These are phyloP conservation scores for Hysterium pulicare DNA, from an alignment of 2,329 filamentous ascomycete genomes.

Conservation along the genomic window DNA sequence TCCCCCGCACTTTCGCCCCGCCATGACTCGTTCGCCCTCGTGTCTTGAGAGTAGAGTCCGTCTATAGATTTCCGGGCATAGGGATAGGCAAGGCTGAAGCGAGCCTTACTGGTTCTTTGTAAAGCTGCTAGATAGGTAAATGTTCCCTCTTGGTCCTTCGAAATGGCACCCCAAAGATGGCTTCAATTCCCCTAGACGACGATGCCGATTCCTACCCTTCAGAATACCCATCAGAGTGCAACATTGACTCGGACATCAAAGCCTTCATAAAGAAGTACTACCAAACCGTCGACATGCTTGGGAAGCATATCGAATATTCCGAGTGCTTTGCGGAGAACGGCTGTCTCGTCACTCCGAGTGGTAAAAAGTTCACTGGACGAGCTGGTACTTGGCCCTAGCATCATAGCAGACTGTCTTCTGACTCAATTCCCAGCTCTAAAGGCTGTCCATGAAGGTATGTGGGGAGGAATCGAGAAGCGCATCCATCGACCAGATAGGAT, in stretches of 20 bases:
- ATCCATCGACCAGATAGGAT: too few relatives aligned
- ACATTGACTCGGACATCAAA: constrained; percentile 8
- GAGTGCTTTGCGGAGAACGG: constrained; percentile 11
- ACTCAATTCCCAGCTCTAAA: too few relatives aligned
- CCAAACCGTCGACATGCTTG: constrained; percentile 8
- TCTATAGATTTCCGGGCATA: not conserved
- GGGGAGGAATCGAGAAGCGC: too few relatives aligned
- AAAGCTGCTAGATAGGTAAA: too few relatives aligned
- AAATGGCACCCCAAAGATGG: too few relatives aligned
- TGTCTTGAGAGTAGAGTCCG: not conserved
- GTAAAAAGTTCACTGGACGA: constrained; percentile 8
- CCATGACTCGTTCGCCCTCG: constrained; percentile 22
- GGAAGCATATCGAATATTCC: constrained; percentile 8
- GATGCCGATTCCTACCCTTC: constrained; percentile 9
- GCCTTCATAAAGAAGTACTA: constrained; percentile 10
- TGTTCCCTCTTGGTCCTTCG: too few relatives aligned
- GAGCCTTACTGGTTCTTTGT: too few relatives aligned
- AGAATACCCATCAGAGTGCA: constrained; percentile 8
- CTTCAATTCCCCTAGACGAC: too few relatives aligned
- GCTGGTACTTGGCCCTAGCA: too few relatives aligned
- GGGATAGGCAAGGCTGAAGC: not conserved
- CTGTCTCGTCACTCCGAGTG: constrained; percentile 7
- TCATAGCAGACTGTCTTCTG: too few relatives aligned
- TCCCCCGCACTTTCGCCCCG: constrained; percentile 17
- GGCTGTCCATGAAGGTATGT: too few relatives aligned